Evolutionary conservation across 2,329 filamentous ascomycete species (phyloP), one percentile per base, ranked within the genome.

Genomic region (Passalora sequoiae): DNA sequence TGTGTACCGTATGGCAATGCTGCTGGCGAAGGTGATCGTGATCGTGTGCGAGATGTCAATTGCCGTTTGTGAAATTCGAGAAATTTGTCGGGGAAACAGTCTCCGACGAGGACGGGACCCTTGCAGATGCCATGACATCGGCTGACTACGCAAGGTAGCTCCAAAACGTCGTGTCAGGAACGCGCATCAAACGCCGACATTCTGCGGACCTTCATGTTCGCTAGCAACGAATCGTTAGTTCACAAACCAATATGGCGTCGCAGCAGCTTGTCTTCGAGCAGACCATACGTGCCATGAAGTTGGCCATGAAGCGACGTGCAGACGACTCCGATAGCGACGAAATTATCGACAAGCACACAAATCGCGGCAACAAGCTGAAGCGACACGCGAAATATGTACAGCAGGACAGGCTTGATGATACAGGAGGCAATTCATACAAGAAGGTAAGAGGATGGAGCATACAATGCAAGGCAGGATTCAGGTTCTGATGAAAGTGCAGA

Each of bases 291-390:
- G 78, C 74, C 40, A 81, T 85, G 75, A 84, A 81, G 58, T 80
- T 81, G 64, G 79, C 80, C 4, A 69, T 83, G 47, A 83, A 82
- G 61, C 53, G 60, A 31, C 80, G 76, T 63, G 71, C 76, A 53
- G 81, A 80, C 45, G 86, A 87, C 50, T 86, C 82, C 56, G 86
- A 89, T 62, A 86, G 84, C 46, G 86, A 91, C 64, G 80, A 81
- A 47, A 77, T 80, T 42, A 81, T 88, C 56, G 75, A 81, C 47
- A 74, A 77, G 56, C 77, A 77, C 56, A 83, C 80, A 44, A 89
- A 89, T 65, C 81, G 85, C 60, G 84, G 84, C 49, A 80, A 87
- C 65, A 91, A 89, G 63, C 72, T 91, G 33, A 86, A 89, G 71
- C 84, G 80, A 64, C 77, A 80, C 56, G 81, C 86, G 32, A 76